Conservation (phyloP, 1,139 yeast genomes). For the Magnusiomyces magnusii region DNA sequence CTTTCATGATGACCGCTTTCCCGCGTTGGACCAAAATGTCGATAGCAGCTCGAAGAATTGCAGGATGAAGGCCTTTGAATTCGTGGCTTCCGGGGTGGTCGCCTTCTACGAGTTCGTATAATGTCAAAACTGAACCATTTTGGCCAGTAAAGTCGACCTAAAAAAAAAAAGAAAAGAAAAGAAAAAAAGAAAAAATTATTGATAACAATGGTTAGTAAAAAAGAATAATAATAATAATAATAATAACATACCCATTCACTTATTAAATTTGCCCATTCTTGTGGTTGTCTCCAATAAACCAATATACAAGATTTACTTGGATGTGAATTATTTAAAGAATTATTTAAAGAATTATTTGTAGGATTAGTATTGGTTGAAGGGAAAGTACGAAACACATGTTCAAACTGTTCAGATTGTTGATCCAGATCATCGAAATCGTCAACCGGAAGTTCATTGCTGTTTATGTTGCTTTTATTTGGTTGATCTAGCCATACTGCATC, state of each 20-base stretch:
- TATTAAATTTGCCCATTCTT: constrained; percentile 67
- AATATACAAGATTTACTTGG: constrained; percentile 35
- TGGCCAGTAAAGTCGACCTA: constrained; percentile 64
- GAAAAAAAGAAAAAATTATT: not conserved
- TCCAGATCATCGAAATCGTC: constrained; percentile 9
- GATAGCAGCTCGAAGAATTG: constrained; percentile 48
- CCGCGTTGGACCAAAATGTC: constrained; percentile 57
- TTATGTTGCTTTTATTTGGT: not conserved
- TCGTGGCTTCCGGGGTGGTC: constrained; percentile 52
- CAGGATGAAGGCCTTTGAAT: constrained; percentile 56
- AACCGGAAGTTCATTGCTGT: not conserved
- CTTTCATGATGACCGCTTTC: constrained; percentile 32
- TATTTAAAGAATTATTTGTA: not conserved
- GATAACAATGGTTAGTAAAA: not conserved
- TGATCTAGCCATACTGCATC: constrained; percentile 42
- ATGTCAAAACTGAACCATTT: constrained; percentile 65
- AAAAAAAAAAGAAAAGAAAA: too few species aligned
- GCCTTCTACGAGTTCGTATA: constrained; percentile 67
- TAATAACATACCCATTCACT: constrained; percentile 40
- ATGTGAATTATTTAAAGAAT: too few species aligned
- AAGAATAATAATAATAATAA: not conserved
- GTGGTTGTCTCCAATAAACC: constrained; percentile 64
- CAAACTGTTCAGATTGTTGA: constrained; percentile 9
- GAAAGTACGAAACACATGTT: constrained; percentile 7
- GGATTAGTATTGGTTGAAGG: constrained; percentile 2